phyloP scores from a whole-genome alignment of 2,329 filamentous ascomycete genomes.

The Fusarium armeniacum region DNA sequence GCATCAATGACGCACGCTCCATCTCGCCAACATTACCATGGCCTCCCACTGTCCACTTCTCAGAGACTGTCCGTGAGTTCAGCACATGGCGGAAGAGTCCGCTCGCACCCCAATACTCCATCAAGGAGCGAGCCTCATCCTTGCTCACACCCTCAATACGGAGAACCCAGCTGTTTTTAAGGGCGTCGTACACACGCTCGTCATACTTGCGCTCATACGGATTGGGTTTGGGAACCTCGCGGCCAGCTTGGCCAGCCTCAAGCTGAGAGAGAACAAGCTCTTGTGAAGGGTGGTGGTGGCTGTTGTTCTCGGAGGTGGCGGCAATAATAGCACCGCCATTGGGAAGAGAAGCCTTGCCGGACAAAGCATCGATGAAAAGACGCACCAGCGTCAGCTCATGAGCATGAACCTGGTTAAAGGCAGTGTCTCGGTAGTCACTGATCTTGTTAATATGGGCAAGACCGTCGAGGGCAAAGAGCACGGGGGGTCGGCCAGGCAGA shows the following conservation, averaged over 20 bases:
- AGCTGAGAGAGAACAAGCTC: constrained; percentile 75
- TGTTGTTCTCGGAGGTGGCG: constrained; percentile 80
- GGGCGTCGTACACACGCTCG: constrained; percentile 65
- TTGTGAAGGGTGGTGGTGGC: constrained; percentile 73
- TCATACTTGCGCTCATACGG: constrained; percentile 71
- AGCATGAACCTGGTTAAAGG: constrained; percentile 82
- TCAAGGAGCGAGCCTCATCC: constrained; percentile 80
- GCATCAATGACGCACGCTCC: constrained; percentile 74
- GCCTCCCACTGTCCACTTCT: constrained; percentile 88
- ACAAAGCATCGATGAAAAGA: constrained; percentile 80
- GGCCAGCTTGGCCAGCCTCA: constrained; percentile 59
- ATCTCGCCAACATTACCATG: constrained; percentile 88
- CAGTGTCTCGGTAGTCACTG: constrained; percentile 79
- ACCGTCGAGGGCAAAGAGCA: constrained; percentile 84
- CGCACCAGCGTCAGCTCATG: constrained; percentile 85
- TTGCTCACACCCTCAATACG: constrained; percentile 78
- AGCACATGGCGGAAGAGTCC: constrained; percentile 81
- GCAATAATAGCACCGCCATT: constrained; percentile 87
- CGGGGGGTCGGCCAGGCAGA: constrained; percentile 64
- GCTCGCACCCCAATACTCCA: constrained; percentile 95
- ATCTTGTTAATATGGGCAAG: constrained; percentile 84
- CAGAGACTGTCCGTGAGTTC: constrained; percentile 77
- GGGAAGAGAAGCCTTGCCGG: constrained; percentile 67
- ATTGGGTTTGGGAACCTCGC: constrained; percentile 60
- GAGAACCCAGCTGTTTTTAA: constrained; percentile 66